Evolutionary conservation across 306 rosid species (phyloP).

Genomic region (Leucaena leucocephala): DNA sequence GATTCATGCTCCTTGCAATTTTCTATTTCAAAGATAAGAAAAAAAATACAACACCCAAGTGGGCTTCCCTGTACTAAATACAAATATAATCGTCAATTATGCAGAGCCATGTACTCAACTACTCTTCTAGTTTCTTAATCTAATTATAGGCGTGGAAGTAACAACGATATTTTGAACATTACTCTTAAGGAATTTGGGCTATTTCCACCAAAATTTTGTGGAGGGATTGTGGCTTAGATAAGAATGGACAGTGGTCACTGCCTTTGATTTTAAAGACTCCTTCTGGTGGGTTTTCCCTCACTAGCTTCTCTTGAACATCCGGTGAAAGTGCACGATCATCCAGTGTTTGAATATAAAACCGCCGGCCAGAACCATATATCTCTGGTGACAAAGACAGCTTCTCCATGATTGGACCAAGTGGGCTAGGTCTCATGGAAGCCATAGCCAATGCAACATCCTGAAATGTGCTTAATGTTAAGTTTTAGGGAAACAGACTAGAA

Average conservation of each 20-base stretch:
- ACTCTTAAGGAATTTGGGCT: conserved; percentile 77
- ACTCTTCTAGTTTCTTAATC: conserved; percentile 25
- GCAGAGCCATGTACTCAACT: conserved; percentile 34
- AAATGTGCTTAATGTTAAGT: conserved; percentile 35
- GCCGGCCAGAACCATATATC: conserved; percentile 66
- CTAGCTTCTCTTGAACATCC: conserved; percentile 94
- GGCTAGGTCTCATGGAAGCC: conserved; percentile 97
- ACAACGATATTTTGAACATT: conserved; percentile 24
- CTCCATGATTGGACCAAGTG: conserved; percentile 99
- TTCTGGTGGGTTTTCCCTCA: conserved; percentile 95
- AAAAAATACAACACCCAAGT: conserved; percentile 38
- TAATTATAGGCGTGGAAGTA: neutral
- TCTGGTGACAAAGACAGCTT: conserved; percentile 70
- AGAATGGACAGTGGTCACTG: conserved; percentile 95
- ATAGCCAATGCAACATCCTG: conserved; percentile 98
- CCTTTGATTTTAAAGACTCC: conserved; percentile 94
- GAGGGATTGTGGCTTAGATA: conserved; percentile 91
- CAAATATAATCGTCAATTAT: conserved; percentile 40
- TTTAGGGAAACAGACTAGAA: neutral
- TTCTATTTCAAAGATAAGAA: conserved; percentile 28
- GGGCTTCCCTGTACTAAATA: conserved; percentile 45
- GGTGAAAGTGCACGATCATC: conserved; percentile 95
- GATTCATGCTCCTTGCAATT: conserved; percentile 31
- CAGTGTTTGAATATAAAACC: conserved; percentile 86
- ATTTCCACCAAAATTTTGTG: conserved; percentile 91